Evolutionary conservation across 23 red algal species (phyloP), one percentile per base, ranked within the genome.

Genomic region (Gracilaria domingensis): DNA sequence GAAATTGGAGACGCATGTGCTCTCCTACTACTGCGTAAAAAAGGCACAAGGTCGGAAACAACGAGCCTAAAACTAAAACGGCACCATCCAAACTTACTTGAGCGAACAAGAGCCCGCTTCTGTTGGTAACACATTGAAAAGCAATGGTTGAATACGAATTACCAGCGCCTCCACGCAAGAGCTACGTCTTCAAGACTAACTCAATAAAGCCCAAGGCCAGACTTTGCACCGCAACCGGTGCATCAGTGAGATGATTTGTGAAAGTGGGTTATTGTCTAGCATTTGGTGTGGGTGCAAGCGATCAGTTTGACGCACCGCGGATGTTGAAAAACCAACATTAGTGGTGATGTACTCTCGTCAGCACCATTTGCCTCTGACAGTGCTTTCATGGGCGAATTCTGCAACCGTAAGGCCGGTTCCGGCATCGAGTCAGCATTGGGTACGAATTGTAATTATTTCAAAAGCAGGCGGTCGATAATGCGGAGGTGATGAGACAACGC

Each of bases 171-270:
- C 35, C 65, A 34, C 5, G n/a, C 59, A 70, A 35, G 29, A 13
- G 26, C 2, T 36, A 4, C 29, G 18, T 39, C 26, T 17, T 70
- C 65, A 70, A 70, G 5, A 35, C 65, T 12, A 70, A 4, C 12
- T 70, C 65, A 35, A 70, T 36, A 24, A 70, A 36, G n/a, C 81
- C 61, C 36, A 64, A 36, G 29, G 66, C 49, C 30, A 69, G 78
- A 49, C 95, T 91, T 20, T 85, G 85, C 34, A 71, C 66, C 30
- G 83, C 66, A 59, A 58, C 91, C 1, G 95, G 95, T 8, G 56
- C 92, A n/a, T 92, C 95, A 16, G 85, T 94, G 11, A 91, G 95
- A 32, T 98, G 95, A 29, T 98, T 95, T 70, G 69, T 73, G 12
- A 91, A 91, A 8, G 95, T 49, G 5, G 91, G 95, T 35, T 91